Percentiles rank a stretch among this genome's conserved stretches.
These are phyloP conservation scores for Phialophora expanda DNA, from an alignment of 2,329 filamentous ascomycete genomes.

Conservation along the genomic window DNA sequence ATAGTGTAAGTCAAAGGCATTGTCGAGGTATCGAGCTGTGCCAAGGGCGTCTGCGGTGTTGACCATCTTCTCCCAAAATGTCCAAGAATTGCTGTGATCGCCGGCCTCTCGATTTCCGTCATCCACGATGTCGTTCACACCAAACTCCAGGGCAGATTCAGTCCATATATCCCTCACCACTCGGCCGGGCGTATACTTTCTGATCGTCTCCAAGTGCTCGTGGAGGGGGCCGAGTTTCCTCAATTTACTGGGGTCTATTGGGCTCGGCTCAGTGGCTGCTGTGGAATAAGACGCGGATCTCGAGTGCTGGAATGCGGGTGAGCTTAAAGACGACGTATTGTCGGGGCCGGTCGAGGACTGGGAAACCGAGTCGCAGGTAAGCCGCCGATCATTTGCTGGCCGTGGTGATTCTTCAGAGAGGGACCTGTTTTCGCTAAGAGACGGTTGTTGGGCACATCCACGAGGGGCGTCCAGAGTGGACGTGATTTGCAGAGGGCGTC, in stretches of 20 bases:
- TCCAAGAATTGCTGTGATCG: background rate
- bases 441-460: background rate
- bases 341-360: background rate
- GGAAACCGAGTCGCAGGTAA: background rate
- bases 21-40: background rate
- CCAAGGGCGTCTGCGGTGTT: slow-evolving; percentile 14
- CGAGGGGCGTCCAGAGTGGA: background rate
- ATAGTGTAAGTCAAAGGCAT: slow-evolving; percentile 12
- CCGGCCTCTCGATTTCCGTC: background rate
- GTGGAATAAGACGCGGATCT: slow-evolving; percentile 4
- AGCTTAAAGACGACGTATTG: background rate
- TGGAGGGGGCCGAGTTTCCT: background rate
- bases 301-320: background rate
- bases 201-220: slow-evolving; percentile 13
- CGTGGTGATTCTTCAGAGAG: background rate
- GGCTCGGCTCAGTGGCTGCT: background rate
- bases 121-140: background rate
- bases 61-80: slow-evolving; percentile 9
- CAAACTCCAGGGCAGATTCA: background rate
- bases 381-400: background rate
- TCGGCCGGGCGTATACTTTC: background rate
- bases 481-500: background rate
- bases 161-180: slow-evolving; percentile 1
- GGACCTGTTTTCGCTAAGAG: background rate
- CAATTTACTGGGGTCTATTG: background rate